Conservation (phyloP, 768 basidiomycete genomes). For the Amanita phalloides region DNA sequence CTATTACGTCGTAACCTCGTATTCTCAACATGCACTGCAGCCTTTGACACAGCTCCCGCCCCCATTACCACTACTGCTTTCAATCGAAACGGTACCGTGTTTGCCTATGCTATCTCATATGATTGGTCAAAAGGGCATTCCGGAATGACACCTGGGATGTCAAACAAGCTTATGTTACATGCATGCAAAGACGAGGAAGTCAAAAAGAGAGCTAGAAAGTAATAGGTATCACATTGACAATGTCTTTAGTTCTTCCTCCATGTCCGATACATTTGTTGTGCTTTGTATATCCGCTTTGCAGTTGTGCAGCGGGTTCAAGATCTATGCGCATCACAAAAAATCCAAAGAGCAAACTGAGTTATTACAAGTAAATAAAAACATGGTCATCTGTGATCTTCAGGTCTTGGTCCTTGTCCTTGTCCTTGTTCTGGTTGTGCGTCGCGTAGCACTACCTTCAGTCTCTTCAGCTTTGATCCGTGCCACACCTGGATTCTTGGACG, state of each 20-base stretch:
- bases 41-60: constrained; percentile 63
- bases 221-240: constrained; percentile 7
- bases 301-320: too few species aligned
- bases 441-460: neutral
- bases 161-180: constrained; percentile 79
- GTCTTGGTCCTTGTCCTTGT: constrained; percentile 1
- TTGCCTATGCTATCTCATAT: constrained; percentile 88
- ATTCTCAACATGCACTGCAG: constrained; percentile 19
- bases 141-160: constrained; percentile 61
- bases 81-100: constrained; percentile 81
- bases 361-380: neutral
- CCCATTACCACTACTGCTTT: constrained; percentile 77
- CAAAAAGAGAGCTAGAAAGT: constrained; percentile 48
- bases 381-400: neutral
- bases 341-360: neutral
- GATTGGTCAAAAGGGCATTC: constrained; percentile 92
- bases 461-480: constrained; percentile 1
- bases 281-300: neutral
- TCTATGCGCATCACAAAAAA: neutral
- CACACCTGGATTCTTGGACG: too few species aligned
- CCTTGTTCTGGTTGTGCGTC: constrained; percentile 1
- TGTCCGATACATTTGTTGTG: neutral
- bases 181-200: constrained; percentile 84
- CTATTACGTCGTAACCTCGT: neutral
- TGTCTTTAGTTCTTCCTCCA: neutral